Evolutionary conservation across 1,139 yeast genomes (phyloP), one percentile per base, ranked within the genome.

Genomic region (Zygosaccharomyces sapae): DNA sequence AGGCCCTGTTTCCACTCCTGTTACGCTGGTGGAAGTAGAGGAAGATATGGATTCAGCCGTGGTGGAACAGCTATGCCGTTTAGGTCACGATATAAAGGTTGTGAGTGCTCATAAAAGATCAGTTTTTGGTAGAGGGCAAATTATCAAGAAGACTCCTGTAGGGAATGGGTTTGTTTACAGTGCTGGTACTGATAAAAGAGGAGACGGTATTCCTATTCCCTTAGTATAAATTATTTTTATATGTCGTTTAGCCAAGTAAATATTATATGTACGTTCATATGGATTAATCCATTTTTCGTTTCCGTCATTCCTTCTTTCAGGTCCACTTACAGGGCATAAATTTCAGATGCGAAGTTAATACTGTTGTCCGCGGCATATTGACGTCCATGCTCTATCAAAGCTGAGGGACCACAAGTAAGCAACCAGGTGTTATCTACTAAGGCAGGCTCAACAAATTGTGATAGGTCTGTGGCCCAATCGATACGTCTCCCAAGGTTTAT

Each of bases 191-290:
- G 95, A 86, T 56, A 75, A 74, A 30, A 72, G 95, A 51, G 95
- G 90, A 10, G 95, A 86, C 61, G 95, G 95, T 4, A 83, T 85
- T 1, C 83, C 90, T 4, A 76, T 77, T 20, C 84, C 90, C 0
- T 65, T 72, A 48, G 5, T 38, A 6, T 38, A 18, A 24, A 20
- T 10, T 12, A 35, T n/a, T n/a, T n/a, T n/a, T 7, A 9, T 5
- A 19, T 6, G 5, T 20, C 2, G 9, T 16, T 5, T 8, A 35
- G 24, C 38, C 25, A n/a, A n/a, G 10, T 19, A 35, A 20, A 10
- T 35, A 35, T 19, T 20, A 9, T 35, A 16, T 20, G 22, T 24
- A 20, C 4, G 18, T 31, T 31, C 9, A n/a, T 13, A 13, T 31
- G 18, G 18, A 31, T 1, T 12, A 9, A 9, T 31, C 9, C 6